Percentiles rank a stretch among this genome's conserved stretches.
Evolutionary conservation across 2,329 filamentous ascomycete species (phyloP).

Genomic region (Lasiodiplodia sp.): DNA sequence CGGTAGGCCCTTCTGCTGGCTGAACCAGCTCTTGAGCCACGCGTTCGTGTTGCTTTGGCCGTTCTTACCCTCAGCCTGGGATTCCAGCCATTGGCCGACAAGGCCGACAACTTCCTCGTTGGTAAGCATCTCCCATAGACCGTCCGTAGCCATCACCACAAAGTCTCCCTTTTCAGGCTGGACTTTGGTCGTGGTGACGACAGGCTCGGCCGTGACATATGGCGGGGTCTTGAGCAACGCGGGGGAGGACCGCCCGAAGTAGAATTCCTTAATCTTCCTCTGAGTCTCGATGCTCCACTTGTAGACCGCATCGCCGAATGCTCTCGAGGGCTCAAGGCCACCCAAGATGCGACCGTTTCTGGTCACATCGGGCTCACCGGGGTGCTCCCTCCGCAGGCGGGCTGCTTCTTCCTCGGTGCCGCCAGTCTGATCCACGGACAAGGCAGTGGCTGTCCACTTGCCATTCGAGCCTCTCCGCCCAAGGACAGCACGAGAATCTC

Average conservation of each 20-base stretch:
- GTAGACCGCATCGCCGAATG: constrained; percentile 96
- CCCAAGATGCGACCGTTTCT: constrained; percentile 90
- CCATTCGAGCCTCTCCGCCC: constrained; percentile 78
- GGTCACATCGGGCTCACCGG: constrained; percentile 86
- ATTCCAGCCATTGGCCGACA: constrained; percentile 95
- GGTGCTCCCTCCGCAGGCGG: constrained; percentile 84
- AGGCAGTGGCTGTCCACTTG: constrained; percentile 89
- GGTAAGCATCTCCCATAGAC: constrained; percentile 98
- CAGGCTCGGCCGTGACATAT: constrained; percentile 95
- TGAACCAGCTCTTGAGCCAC: constrained; percentile 77
- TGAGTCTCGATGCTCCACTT: constrained; percentile 93
- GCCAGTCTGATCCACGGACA: constrained; percentile 95
- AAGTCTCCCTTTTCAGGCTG: constrained; percentile 92
- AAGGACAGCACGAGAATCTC: constrained; percentile 93
- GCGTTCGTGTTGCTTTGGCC: constrained; percentile 54
- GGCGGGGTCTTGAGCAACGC: constrained; percentile 86
- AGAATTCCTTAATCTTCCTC: constrained; percentile 79
- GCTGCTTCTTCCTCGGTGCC: constrained; percentile 83
- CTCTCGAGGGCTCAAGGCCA: constrained; percentile 88
- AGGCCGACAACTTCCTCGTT: constrained; percentile 98
- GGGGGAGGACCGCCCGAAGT: constrained; percentile 84
- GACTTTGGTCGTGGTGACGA: constrained; percentile 92
- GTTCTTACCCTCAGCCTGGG: constrained; percentile 58
- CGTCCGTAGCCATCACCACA: constrained; percentile 94
- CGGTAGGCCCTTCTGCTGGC: constrained; percentile 67